These are phyloP conservation scores for Pythium monospermum DNA, from an alignment of 352 stramenopile species.

Conservation along the genomic window DNA sequence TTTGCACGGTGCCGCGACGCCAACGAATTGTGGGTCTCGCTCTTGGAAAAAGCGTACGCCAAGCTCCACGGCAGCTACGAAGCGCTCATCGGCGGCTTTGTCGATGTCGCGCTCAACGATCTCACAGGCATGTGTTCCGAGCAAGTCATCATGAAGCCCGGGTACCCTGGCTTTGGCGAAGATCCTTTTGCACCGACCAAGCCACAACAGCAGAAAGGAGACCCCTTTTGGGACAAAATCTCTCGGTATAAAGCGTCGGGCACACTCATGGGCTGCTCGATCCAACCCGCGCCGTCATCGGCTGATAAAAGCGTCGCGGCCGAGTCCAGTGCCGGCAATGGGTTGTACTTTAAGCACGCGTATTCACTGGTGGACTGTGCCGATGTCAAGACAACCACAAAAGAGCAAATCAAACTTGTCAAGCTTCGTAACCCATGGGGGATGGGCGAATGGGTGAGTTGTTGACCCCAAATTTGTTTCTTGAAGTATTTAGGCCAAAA, in stretches of 20 bases:
- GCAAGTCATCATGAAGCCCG: conserved; percentile 82
- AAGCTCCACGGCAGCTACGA: conserved; percentile 91
- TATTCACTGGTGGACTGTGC: conserved; percentile 80
- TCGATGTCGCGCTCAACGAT: conserved; percentile 87
- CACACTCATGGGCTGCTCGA: conserved; percentile 90
- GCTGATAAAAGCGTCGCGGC: conserved; percentile 52
- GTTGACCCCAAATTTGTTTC: no score
- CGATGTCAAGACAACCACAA: conserved; percentile 56
- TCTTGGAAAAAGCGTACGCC: conserved; percentile 91
- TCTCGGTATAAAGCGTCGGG: conserved; percentile 71
- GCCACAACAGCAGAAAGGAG: conserved; percentile 36
- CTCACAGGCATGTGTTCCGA: conserved; percentile 87
- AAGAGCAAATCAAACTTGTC: conserved; percentile 53
- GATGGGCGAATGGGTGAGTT: conserved; percentile 86
- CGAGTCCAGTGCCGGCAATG: conserved; percentile 76
- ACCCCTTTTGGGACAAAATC: conserved; percentile 83
- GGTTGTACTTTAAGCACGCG: conserved; percentile 85
- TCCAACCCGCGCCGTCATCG: conserved; percentile 61
- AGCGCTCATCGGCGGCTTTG: conserved; percentile 83
- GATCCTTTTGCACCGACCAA: conserved; percentile 48
- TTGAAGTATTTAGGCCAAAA: no score
- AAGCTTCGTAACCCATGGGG: conserved; percentile 90
- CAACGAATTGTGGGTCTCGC: conserved; percentile 85
- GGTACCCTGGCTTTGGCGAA: conserved; percentile 73
- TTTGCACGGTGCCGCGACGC: conserved; percentile 80